Conservation (phyloP, 495 filamentous ascomycete species). For the Trichoderma reesei region DNA sequence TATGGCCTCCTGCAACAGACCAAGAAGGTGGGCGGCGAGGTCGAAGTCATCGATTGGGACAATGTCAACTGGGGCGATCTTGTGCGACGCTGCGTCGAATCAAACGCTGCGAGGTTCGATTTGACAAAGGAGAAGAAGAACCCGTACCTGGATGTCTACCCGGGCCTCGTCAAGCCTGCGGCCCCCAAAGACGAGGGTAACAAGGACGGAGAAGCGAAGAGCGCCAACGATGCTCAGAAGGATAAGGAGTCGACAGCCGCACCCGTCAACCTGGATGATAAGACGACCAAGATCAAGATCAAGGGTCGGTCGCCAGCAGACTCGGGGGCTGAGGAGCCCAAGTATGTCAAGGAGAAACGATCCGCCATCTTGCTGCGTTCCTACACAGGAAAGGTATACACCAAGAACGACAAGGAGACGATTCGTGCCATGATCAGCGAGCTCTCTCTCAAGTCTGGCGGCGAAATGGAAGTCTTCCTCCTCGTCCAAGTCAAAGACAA, state of each 20-base stretch:
- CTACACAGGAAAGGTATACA: conserved; percentile 58
- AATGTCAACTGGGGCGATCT: conserved; percentile 60
- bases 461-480: conserved; percentile 67
- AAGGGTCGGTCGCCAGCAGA: neutral
- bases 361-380: conserved; percentile 64
- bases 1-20: conserved; percentile 56
- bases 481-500: conserved; percentile 63
- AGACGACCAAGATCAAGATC: neutral
- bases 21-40: conserved; percentile 24
- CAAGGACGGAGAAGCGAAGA: neutral
- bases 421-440: conserved; percentile 69
- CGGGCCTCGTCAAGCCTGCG: neutral
- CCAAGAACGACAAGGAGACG: conserved; percentile 57
- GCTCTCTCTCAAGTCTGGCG: conserved; percentile 59
- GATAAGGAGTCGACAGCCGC: neutral
- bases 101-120: conserved; percentile 53
- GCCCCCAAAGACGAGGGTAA: neutral
- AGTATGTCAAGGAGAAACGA: conserved; percentile 30
- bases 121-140: conserved; percentile 21
- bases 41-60: conserved; percentile 48
- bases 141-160: conserved; percentile 17
- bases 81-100: conserved; percentile 50
- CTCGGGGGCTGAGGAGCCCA: neutral
- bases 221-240: neutral
- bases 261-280: neutral